Percentiles rank a stretch among this genome's conserved stretches.
Conservation (phyloP, 768 basidiomycete genomes). For the Auricularia sp. region DNA sequence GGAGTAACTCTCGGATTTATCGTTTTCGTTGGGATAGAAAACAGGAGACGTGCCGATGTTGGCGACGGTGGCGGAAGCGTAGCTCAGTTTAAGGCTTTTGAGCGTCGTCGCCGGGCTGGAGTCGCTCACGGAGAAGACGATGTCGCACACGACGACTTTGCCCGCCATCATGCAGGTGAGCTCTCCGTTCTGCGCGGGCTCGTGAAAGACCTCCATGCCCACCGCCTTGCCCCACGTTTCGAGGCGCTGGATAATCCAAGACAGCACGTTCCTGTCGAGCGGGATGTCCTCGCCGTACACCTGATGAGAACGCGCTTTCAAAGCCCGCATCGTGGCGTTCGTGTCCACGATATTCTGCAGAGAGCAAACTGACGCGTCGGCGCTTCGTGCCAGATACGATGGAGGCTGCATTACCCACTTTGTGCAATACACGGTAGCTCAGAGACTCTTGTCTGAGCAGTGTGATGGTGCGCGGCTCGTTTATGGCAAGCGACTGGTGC, state of each 20-base stretch:
- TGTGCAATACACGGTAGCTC: background rate
- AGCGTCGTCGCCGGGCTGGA: constrained; percentile 23
- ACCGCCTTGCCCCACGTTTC: constrained; percentile 51
- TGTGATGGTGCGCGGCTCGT: background rate
- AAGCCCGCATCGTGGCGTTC: constrained; percentile 32
- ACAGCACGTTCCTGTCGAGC: constrained; percentile 33
- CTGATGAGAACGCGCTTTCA: constrained; percentile 37
- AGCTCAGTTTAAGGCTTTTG: constrained; percentile 32
- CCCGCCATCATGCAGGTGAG: constrained; percentile 59
- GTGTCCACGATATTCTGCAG: constrained; percentile 40
- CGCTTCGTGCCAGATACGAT: background rate
- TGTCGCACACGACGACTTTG: constrained; percentile 70
- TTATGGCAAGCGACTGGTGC: background rate
- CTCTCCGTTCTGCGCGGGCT: constrained; percentile 35
- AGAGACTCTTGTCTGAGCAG: background rate
- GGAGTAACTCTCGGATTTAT: constrained; percentile 16
- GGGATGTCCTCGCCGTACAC: constrained; percentile 59
- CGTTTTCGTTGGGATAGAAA: constrained; percentile 11
- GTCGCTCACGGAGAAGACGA: constrained; percentile 36
- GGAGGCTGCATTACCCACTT: background rate
- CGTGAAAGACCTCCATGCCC: constrained; percentile 65
- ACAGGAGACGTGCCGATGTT: background rate
- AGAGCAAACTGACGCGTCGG: background rate
- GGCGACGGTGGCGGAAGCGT: background rate
- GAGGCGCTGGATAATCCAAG: constrained; percentile 51